A percentile compares a stretch with the other conserved stretches of the same genome.
phyloP scores from a whole-genome alignment of 1,139 yeast genomes.

The Geotrichum fermentans region DNA sequence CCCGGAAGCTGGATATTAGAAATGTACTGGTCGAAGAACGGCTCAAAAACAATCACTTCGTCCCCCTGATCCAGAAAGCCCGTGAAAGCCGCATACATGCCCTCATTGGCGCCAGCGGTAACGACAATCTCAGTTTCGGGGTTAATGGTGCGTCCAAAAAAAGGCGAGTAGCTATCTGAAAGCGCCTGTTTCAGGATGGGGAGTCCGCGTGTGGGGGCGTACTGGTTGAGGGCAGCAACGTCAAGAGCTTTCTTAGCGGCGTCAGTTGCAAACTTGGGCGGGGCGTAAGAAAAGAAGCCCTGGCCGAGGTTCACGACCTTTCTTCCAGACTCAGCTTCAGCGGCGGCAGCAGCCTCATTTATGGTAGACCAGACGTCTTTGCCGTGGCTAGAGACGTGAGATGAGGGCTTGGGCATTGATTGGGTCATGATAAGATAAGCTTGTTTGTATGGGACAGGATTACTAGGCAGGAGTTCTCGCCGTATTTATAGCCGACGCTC shows the following conservation, averaged over 20 bases:
- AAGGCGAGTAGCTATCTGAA: constrained; percentile 63
- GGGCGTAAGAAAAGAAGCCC: constrained; percentile 92
- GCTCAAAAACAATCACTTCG: constrained; percentile 93
- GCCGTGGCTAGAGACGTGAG: constrained; percentile 29
- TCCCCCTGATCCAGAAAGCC: constrained; percentile 85
- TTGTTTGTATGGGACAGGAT: neutral
- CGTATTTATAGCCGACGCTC: no score
- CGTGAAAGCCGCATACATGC: constrained; percentile 76
- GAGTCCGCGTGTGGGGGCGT: constrained; percentile 86
- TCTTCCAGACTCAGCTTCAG: constrained; percentile 58
- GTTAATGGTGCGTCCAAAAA: constrained; percentile 53
- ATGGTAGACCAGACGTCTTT: constrained; percentile 94
- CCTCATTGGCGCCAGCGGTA: constrained; percentile 97
- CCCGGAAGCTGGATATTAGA: constrained; percentile 92
- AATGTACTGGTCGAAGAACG: constrained; percentile 94
- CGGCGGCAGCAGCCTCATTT: constrained; percentile 89
- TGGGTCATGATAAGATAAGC: constrained; percentile 4
- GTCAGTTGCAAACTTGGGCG: constrained; percentile 83
- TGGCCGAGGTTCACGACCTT: constrained; percentile 88
- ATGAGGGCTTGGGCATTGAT: constrained; percentile 27
- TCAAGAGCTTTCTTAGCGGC: constrained; percentile 78
- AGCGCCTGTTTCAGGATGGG: constrained; percentile 67
- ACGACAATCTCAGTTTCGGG: constrained; percentile 63
- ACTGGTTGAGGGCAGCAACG: constrained; percentile 74
- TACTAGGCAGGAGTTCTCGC: neutral